These are phyloP conservation scores for Eimeria necatrix DNA, from an alignment of 169 alveolate species.

Conservation along the genomic window DNA sequence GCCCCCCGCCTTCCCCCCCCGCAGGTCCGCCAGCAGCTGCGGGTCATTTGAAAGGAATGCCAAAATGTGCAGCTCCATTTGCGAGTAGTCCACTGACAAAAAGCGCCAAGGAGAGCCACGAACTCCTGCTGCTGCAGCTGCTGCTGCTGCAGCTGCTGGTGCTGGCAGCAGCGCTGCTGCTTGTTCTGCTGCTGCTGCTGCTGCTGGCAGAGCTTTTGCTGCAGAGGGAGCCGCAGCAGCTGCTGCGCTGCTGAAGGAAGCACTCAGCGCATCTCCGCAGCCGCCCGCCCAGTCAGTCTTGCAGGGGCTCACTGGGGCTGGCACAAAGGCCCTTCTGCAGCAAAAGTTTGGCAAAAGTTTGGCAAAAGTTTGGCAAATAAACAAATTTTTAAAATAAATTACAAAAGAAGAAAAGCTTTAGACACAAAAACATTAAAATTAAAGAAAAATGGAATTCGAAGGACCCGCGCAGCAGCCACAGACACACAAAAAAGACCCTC, in stretches of 20 bases:
- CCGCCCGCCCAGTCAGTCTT: not conserved
- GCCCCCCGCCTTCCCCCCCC: conserved; percentile 79
- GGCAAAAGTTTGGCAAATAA: not conserved
- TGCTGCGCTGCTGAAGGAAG: too few species aligned
- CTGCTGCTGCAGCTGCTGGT: not conserved
- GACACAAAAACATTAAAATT: not conserved
- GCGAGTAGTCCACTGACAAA: conserved; percentile 84
- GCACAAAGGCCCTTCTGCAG: conserved; percentile 16
- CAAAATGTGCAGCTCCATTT: conserved; percentile 87
- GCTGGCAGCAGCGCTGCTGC: not conserved
- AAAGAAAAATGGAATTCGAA: not conserved
- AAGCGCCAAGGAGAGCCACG: conserved; percentile 69
- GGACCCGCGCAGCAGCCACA: not conserved
- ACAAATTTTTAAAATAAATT: not conserved
- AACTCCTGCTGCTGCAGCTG: not conserved
- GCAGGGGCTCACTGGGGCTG: conserved; percentile 5
- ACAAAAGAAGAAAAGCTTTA: not conserved
- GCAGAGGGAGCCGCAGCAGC: too few species aligned
- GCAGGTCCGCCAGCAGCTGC: conserved; percentile 75
- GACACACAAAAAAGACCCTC: not conserved
- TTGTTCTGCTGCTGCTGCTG: not conserved
- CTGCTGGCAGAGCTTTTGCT: not conserved
- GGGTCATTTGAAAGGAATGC: conserved; percentile 84
- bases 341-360: not conserved
- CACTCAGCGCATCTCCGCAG: conserved; percentile 12